Base-by-base conservation (phyloP, 2,329 filamentous ascomycete species). In the Cladorrhinum sp. region DNA sequence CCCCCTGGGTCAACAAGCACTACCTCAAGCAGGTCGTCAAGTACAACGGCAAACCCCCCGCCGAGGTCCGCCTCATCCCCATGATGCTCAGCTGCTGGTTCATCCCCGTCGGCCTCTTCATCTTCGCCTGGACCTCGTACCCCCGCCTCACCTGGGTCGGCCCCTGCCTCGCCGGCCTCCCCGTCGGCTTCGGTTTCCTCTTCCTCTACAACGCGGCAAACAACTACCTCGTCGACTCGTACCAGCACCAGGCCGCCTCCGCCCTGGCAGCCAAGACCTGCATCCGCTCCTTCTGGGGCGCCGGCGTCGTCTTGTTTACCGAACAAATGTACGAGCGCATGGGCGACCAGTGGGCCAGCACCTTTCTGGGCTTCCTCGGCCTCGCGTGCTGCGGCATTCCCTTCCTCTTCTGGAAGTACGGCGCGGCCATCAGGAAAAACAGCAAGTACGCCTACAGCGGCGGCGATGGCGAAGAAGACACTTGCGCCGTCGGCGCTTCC, bases 181-280 rank as follows among this genome's bases (percentile, higher is more conserved):
- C 85, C 12, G 86, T 93, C 57, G 89, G 89, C 10, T 92, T 92
- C 69, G 90, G 90, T 62, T 91, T 92, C 77, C 91, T 92, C 74
- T 92, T 92, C 79, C 79, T 93, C 23, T 93, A 92, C 79, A 92
- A 92, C 77, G 82, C 88, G 9, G 86, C 87, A 68, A 90, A 90
- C 74, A 90, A 90, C 77, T 90, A 90, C 75, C 82, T 90, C 26
- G 82, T 85, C 71, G 82, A 85, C 72, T 81, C 81, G 16, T 85
- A 85, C 75, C 82, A 84, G 74, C 81, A 84, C 75, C 90, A 93
- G 74, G 91, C 91, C 1, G 91, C 91, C 1, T 92, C 88, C 0
- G 90, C 90, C 0, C 82, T 94, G 2, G 91, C 91, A 0, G 90
- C 90, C 42, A 94, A 94, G 80, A 94, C 90, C 0, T 93, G 86